Evolutionary conservation across 345 rosid genomes (phyloP).

Genomic region (Eucalyptus regnans): DNA sequence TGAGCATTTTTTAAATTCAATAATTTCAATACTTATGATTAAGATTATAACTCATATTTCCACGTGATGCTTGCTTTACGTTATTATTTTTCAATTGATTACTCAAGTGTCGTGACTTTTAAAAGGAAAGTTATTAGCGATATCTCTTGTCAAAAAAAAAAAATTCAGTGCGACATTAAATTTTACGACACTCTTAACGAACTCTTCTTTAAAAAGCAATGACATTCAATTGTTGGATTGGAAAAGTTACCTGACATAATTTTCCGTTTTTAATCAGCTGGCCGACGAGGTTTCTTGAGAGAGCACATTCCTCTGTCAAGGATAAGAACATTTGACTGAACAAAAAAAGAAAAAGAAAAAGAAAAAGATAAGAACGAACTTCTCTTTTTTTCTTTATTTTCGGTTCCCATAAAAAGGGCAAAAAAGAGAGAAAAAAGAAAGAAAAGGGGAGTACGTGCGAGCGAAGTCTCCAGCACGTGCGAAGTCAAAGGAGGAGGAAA

Average conservation of each 20-base stretch:
- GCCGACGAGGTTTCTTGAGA: neutral
- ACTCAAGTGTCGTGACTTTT: rapidly evolving
- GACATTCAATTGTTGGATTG: neutral
- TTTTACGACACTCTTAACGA: neutral
- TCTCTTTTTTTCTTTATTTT: neutral
- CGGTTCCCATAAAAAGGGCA: neutral
- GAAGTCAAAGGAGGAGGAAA: neutral
- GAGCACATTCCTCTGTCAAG: neutral
- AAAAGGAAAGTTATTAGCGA: rapidly evolving
- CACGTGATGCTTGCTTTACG: rapidly evolving
- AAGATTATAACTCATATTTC: rapidly evolving
- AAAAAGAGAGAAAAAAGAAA: neutral
- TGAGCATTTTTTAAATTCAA: neutral
- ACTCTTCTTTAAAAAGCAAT: neutral
- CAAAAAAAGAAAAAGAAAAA: too few relatives aligned
- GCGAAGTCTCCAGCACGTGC: neutral
- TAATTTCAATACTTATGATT: neutral
- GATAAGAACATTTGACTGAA: neutral
- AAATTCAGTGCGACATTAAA: rapidly evolving
- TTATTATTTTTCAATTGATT: rapidly evolving
- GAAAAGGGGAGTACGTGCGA: neutral
- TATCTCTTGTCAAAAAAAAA: rapidly evolving
- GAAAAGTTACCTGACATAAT: neutral
- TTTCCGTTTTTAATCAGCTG: neutral
- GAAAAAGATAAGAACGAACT: neutral